Conservation (phyloP, 2,329 filamentous ascomycete species). For the Pseudocercospora crystallina region DNA sequence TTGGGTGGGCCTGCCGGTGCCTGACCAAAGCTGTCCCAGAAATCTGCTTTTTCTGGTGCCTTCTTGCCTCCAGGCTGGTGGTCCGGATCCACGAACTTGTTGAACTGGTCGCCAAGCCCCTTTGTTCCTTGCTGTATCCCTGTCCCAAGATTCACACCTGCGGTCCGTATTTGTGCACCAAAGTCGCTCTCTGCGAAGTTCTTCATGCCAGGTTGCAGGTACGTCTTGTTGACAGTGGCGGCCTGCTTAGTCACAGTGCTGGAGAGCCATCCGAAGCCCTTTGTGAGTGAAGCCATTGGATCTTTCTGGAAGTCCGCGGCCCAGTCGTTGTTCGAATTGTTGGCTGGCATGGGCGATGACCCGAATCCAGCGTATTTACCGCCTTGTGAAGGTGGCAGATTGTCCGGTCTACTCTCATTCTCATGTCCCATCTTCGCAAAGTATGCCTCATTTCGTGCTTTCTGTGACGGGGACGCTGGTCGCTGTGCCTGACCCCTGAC, state of each 20-base stretch:
- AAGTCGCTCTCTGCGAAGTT: slow-evolving; percentile 65
- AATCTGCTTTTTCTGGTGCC: slow-evolving; percentile 72
- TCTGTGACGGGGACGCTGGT: slow-evolving; percentile 41
- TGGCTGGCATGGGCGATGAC: slow-evolving; percentile 62
- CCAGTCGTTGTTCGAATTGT: slow-evolving; percentile 63
- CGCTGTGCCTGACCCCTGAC: slow-evolving; percentile 24
- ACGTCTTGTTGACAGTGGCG: slow-evolving; percentile 85
- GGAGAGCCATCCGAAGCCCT: slow-evolving; percentile 93
- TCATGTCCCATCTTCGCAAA: slow-evolving; percentile 82
- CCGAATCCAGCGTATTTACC: slow-evolving; percentile 93
- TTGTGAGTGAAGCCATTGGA: slow-evolving; percentile 81
- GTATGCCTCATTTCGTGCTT: slow-evolving; percentile 77
- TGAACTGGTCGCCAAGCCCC: slow-evolving; percentile 76
- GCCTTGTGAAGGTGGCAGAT: slow-evolving; percentile 81
- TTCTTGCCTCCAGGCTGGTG: slow-evolving; percentile 27
- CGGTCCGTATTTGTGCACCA: slow-evolving; percentile 59
- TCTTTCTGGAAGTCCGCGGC: slow-evolving; percentile 77
- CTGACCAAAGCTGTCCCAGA: slow-evolving; percentile 88
- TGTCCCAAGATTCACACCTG: slow-evolving; percentile 50
- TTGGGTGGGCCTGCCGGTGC: slow-evolving; percentile 52
- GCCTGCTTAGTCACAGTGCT: slow-evolving; percentile 85
- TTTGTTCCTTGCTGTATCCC: slow-evolving; percentile 66
- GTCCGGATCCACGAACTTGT: slow-evolving; percentile 73
- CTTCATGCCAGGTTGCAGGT: slow-evolving; percentile 88
- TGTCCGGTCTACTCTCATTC: slow-evolving; percentile 73